Evolutionary conservation across 2,329 filamentous ascomycete genomes (phyloP).

Genomic region (Penicillium sp.): DNA sequence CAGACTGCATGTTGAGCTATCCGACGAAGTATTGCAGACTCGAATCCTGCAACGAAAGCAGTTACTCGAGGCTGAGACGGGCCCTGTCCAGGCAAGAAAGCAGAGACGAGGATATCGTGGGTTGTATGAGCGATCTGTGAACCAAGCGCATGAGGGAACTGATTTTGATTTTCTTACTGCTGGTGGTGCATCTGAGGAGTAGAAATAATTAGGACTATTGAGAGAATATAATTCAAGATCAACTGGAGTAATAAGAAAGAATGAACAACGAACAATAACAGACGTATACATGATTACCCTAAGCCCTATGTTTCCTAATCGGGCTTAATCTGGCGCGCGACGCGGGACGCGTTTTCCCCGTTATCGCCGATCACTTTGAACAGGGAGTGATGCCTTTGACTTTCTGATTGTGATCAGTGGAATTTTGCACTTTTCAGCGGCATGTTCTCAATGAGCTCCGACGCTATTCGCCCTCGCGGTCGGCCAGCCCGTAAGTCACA

Average conservation of each 20-base stretch:
- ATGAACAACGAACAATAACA: not conserved
- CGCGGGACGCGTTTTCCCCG: constrained; percentile 26
- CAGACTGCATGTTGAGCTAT: constrained; percentile 43
- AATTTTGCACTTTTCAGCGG: not conserved
- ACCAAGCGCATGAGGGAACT: constrained; percentile 43
- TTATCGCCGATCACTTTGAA: constrained; percentile 7
- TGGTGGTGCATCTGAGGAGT: constrained; percentile 12
- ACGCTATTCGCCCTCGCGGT: constrained; percentile 39
- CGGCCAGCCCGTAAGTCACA: constrained; percentile 50
- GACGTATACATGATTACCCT: constrained; percentile 22
- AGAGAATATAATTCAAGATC: not conserved
- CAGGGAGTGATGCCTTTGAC: not conserved
- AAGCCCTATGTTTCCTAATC: constrained; percentile 33
- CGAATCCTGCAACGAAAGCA: constrained; percentile 37
- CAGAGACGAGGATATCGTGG: constrained; percentile 40
- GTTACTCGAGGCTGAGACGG: constrained; percentile 6
- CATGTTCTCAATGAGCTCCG: constrained; percentile 33
- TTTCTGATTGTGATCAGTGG: not conserved
- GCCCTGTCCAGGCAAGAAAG: constrained; percentile 23
- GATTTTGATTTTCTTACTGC: constrained; percentile 43
- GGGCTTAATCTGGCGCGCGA: constrained; percentile 29
- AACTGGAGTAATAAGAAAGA: not conserved
- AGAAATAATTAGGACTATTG: not conserved
- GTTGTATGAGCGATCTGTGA: constrained; percentile 45
- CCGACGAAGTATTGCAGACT: constrained; percentile 42